Conservation (phyloP, 148 eudicot genomes). For the Chenopodium berlandieri region DNA sequence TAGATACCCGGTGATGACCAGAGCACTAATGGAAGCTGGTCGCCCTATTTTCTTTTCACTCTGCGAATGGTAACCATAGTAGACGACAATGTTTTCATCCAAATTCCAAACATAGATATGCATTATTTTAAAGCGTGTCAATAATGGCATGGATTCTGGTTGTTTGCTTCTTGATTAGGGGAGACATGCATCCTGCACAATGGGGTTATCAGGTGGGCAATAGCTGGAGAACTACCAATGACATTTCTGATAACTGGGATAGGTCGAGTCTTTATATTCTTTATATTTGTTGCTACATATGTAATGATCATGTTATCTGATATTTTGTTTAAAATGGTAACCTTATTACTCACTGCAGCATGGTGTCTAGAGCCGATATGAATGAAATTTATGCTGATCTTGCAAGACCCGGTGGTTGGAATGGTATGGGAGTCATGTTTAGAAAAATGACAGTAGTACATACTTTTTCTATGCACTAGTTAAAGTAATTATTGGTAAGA, state of each 20-base stretch:
- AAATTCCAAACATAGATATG: not conserved
- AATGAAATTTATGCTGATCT: conserved; percentile 65
- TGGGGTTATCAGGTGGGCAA: conserved; percentile 74
- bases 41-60: conserved; percentile 83
- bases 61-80: conserved; percentile 68
- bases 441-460: not conserved
- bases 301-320: not conserved
- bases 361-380: conserved; percentile 69
- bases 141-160: not conserved
- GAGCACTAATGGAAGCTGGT: conserved; percentile 71
- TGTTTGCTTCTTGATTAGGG: conserved; percentile 39
- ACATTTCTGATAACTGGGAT: conserved; percentile 64
- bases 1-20: conserved; percentile 83
- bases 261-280: conserved; percentile 34
- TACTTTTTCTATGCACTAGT: not conserved
- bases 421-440: conserved; percentile 44
- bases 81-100: not conserved
- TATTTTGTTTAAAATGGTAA: not conserved
- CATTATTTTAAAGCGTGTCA: not conserved
- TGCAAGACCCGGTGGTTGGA: conserved; percentile 99
- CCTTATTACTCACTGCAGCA: conserved; percentile 36
- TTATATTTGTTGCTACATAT: not conserved
- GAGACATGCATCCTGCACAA: conserved; percentile 81
- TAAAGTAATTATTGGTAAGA: not conserved
- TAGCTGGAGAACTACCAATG: conserved; percentile 89